Percentiles rank a stretch among this genome's conserved stretches.
Conservation (phyloP, 306 rosid species). For the Begonia fuchsioides region DNA sequence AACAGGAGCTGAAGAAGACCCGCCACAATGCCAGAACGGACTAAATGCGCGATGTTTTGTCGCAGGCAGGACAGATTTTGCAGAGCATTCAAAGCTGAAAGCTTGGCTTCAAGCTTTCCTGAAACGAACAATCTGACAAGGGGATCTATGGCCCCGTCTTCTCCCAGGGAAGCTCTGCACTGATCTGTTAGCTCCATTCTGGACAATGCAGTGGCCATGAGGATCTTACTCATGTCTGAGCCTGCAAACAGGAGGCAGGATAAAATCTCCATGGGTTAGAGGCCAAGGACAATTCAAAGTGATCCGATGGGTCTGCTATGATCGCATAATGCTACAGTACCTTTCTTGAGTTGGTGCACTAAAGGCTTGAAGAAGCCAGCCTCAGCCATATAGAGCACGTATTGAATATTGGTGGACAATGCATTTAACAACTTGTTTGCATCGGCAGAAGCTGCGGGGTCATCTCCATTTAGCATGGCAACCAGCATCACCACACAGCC, state of each 20-base stretch:
- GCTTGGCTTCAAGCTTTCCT: constrained; percentile 83
- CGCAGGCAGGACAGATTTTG: constrained; percentile 51
- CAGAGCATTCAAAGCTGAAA: constrained; percentile 70
- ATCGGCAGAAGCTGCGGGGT: constrained; percentile 39
- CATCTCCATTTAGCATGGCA: constrained; percentile 64
- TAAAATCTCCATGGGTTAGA: no score
- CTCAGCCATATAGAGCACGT: constrained; percentile 91
- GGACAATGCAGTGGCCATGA: constrained; percentile 83
- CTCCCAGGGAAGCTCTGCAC: constrained; percentile 58
- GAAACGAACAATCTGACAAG: constrained; percentile 50
- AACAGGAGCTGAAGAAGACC: constrained; percentile 76
- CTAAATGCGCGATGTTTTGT: constrained; percentile 49
- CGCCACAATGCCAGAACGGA: constrained; percentile 46
- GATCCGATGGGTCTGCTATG: no score
- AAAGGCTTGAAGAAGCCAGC: constrained; percentile 82
- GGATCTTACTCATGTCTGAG: constrained; percentile 84
- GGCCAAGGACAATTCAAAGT: no score
- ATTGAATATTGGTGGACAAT: constrained; percentile 63
- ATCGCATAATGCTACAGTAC: constrained; percentile 13
- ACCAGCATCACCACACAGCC: constrained; percentile 85
- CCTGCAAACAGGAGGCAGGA: constrained; percentile 29
- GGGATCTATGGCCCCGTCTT: constrained; percentile 67
- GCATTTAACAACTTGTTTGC: constrained; percentile 57
- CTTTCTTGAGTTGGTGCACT: constrained; percentile 63
- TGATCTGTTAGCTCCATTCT: constrained; percentile 74